A percentile compares a stretch with the other conserved stretches of the same genome.
phyloP scores from a whole-genome alignment of 2,329 filamentous ascomycete genomes.

The Aspergillus alliaceus region DNA sequence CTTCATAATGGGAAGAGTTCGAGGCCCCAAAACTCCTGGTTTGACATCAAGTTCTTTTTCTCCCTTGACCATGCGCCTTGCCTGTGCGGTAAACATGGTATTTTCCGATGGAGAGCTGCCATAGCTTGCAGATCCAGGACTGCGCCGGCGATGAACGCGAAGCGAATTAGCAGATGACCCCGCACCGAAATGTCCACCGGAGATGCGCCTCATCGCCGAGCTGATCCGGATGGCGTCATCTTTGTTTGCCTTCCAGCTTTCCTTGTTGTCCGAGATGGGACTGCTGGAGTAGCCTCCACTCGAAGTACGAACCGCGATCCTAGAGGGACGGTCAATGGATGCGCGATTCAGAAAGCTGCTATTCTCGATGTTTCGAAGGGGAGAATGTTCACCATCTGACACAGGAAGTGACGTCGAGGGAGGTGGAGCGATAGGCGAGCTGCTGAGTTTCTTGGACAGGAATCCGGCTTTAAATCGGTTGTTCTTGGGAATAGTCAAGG shows the following conservation, averaged over 20 bases:
- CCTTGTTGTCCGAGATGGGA: conserved; percentile 50
- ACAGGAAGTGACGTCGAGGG: conserved; percentile 60
- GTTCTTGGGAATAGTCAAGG: conserved; percentile 63
- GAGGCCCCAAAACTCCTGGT: conserved; percentile 61
- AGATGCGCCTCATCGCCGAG: conserved; percentile 58
- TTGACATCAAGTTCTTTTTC: conserved; percentile 59
- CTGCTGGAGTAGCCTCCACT: conserved; percentile 37
- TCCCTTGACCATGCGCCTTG: conserved; percentile 65
- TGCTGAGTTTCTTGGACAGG: conserved; percentile 67
- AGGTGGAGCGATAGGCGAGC: conserved; percentile 63
- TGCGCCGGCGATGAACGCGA: conserved; percentile 55
- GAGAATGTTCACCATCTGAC: conserved; percentile 58
- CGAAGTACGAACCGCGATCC: conserved; percentile 40
- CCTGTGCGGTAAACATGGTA: conserved; percentile 65
- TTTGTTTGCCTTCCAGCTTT: conserved; percentile 48
- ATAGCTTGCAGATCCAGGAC: conserved; percentile 51
- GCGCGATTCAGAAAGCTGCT: conserved; percentile 51
- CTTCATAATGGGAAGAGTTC: conserved; percentile 61
- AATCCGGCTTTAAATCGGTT: conserved; percentile 88
- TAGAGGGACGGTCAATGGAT: conserved; percentile 41
- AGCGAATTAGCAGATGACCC: conserved; percentile 39
- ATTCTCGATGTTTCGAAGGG: conserved; percentile 55
- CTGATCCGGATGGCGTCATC: conserved; percentile 56
- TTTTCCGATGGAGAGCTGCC: conserved; percentile 59
- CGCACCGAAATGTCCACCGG: conserved; percentile 42